Conservation (phyloP, 768 basidiomycete genomes). For the Boletus subcaerulescens region DNA sequence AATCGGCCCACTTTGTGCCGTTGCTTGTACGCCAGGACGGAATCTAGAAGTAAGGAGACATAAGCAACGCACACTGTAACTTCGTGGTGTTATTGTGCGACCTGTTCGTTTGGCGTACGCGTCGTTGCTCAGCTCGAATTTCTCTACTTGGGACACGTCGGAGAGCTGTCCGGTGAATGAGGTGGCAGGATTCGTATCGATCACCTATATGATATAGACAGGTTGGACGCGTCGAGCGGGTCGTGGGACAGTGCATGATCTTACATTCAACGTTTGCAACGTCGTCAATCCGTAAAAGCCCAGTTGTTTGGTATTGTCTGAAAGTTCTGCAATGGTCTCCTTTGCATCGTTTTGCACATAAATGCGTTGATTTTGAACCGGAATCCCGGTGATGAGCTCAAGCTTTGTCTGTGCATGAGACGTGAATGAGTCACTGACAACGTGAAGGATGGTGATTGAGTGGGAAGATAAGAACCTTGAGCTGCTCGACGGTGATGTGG, state of each 20-base stretch:
- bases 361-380: conserved; percentile 67
- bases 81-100: conserved; percentile 26
- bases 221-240: neutral
- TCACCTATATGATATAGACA: conserved; percentile 49
- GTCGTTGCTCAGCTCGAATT: conserved; percentile 82
- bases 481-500: conserved; percentile 66
- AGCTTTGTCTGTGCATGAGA: conserved; percentile 59
- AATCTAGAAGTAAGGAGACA: conserved; percentile 49
- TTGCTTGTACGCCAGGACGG: conserved; percentile 87
- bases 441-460: neutral
- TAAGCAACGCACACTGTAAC: neutral
- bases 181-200: conserved; percentile 69
- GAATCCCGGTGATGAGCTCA: conserved; percentile 89
- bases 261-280: conserved; percentile 79
- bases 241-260: conserved; percentile 13
- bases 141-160: conserved; percentile 84
- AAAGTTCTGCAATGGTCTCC: conserved; percentile 49
- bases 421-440: neutral
- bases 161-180: conserved; percentile 81
- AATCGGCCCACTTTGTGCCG: conserved; percentile 87
- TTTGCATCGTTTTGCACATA: conserved; percentile 57
- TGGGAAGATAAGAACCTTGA: conserved; percentile 60
- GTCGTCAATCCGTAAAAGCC: conserved; percentile 74
- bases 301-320: conserved; percentile 65
- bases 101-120: conserved; percentile 83